Evolutionary conservation across 306 rosid genomes (phyloP).

Genomic region (Cucurbita argyrosperma): DNA sequence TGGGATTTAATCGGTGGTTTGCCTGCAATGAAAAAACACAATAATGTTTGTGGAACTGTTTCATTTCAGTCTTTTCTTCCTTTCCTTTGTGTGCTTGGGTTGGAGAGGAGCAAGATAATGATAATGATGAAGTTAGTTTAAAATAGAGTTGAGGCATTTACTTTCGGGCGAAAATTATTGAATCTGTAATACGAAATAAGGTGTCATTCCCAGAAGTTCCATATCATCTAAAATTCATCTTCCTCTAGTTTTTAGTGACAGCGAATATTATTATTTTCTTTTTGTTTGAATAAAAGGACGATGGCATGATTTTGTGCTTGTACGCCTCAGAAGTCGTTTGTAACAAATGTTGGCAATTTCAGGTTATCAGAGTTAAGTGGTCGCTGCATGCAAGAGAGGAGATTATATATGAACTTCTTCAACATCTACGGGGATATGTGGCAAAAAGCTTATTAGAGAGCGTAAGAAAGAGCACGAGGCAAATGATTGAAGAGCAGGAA

Average conservation of each 20-base stretch:
- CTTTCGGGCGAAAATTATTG: neutral
- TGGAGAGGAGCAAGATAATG: neutral
- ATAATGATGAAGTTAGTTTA: neutral
- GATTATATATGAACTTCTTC: constrained; percentile 77
- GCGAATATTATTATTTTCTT: neutral
- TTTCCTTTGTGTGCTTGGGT: neutral
- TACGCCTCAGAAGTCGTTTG: neutral
- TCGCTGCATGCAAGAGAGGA: constrained; percentile 95
- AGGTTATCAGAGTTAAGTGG: constrained; percentile 99
- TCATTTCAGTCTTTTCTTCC: neutral
- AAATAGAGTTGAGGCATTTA: neutral
- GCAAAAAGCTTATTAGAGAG: constrained; percentile 47
- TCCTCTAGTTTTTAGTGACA: neutral
- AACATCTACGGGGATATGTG: constrained; percentile 56
- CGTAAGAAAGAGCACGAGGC: constrained; percentile 50
- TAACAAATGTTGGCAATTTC: constrained; percentile 3
- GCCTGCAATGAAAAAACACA: neutral
- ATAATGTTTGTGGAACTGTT: neutral
- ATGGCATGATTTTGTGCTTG: neutral
- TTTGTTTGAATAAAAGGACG: neutral
- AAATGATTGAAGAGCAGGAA: constrained; percentile 97
- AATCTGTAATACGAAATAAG: no score
- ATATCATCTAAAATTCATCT: neutral
- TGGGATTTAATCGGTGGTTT: neutral
- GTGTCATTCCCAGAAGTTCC: no score